Conservation (phyloP, 768 basidiomycete genomes). For the Antrodiella citrinella region DNA sequence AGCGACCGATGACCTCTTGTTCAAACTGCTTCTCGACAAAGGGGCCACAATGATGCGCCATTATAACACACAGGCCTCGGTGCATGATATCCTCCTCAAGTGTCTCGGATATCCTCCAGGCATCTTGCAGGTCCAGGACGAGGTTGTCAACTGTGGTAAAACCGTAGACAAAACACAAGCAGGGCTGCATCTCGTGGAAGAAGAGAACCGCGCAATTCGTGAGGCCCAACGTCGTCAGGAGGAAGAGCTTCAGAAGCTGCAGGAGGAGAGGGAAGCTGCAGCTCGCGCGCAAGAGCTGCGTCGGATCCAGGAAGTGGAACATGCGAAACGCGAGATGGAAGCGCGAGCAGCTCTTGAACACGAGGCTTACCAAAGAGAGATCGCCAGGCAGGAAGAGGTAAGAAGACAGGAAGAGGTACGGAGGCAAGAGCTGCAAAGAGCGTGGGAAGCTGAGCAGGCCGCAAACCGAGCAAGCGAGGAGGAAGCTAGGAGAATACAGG, state of each 20-base stretch:
- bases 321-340: slow-evolving; percentile 34
- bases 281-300: slow-evolving; percentile 18
- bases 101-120: not conserved
- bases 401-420: not conserved
- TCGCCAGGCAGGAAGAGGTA: not conserved
- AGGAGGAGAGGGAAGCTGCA: slow-evolving; percentile 40
- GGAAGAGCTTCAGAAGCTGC: not conserved
- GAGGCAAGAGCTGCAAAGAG: not conserved
- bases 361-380: not conserved
- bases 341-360: not conserved
- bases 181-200: slow-evolving; percentile 24
- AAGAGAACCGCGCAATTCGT: slow-evolving; percentile 30
- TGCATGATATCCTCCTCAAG: slow-evolving; percentile 28
- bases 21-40: slow-evolving; percentile 40
- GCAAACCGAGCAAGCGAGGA: not conserved
- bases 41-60: slow-evolving; percentile 40
- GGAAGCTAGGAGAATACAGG: not conserved
- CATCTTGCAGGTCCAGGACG: slow-evolving; percentile 4
- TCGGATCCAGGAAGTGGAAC: slow-evolving; percentile 34
- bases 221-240: not conserved
- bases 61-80: slow-evolving; percentile 30
- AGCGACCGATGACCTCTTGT: slow-evolving; percentile 32
- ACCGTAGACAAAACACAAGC: slow-evolving; percentile 6
- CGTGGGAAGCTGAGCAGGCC: not conserved
- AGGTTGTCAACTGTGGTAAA: slow-evolving; percentile 7